These are phyloP conservation scores for Aspergillus sclerotiicarbonarius DNA, from an alignment of 495 filamentous ascomycete genomes.

Conservation along the genomic window DNA sequence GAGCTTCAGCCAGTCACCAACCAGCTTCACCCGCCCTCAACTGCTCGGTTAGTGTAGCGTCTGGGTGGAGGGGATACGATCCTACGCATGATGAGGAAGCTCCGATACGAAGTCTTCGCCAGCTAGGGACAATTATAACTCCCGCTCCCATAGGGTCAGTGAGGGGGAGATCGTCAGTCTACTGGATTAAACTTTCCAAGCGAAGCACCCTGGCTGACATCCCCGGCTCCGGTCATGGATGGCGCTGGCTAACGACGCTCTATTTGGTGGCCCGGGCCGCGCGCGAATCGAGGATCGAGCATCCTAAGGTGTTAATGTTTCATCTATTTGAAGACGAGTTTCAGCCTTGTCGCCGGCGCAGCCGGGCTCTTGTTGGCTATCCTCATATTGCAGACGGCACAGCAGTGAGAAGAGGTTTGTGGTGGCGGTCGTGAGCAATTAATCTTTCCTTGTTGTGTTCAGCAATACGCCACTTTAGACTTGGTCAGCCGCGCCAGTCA, in stretches of 20 bases:
- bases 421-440: neutral
- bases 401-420: neutral
- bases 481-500: constrained; percentile 23
- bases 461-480: neutral
- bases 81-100: constrained; percentile 6
- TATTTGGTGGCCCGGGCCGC: neutral
- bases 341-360: neutral
- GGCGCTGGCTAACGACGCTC: neutral
- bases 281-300: neutral
- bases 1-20: constrained; percentile 4
- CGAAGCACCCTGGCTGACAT: neutral
- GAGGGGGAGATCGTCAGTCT: neutral
- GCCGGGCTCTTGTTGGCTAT: neutral
- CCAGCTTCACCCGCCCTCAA: constrained; percentile 11
- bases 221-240: neutral
- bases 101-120: neutral
- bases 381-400: neutral
- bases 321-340: neutral
- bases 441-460: neutral
- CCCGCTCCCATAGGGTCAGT: neutral
- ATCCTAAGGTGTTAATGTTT: neutral
- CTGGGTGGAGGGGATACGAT: constrained; percentile 13
- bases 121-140: constrained; percentile 3
- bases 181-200: neutral
- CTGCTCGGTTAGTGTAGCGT: constrained; percentile 16